These are phyloP conservation scores for Dioscorea alata DNA, from an alignment of 106 monocot genomes.

Conservation along the genomic window DNA sequence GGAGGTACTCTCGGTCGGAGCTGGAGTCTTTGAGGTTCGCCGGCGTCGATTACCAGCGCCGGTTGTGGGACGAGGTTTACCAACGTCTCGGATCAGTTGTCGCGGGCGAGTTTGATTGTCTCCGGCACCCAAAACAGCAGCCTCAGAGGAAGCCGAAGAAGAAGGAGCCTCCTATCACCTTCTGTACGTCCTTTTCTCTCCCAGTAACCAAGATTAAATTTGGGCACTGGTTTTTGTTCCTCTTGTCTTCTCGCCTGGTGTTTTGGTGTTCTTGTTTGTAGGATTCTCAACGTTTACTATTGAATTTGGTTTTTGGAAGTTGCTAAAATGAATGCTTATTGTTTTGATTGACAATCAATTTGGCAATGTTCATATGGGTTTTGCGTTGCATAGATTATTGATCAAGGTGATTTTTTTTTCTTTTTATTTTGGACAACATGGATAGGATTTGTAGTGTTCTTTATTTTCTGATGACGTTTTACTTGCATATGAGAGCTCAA, in stretches of 20 bases:
- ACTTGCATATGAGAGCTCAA: too few species aligned
- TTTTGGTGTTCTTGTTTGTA: neutral
- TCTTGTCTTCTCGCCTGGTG: neutral
- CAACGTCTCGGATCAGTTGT: constrained; percentile 11
- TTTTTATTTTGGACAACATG: too few species aligned
- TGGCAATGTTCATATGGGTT: too few species aligned
- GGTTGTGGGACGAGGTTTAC: constrained; percentile 43
- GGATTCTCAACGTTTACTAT: neutral
- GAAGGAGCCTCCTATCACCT: neutral
- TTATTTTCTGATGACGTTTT: too few species aligned
- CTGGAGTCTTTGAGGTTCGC: constrained; percentile 40
- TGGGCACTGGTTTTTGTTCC: neutral
- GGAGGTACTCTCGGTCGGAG: constrained; percentile 37
- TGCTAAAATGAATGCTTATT: too few species aligned
- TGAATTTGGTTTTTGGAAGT: too few species aligned
- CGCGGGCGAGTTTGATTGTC: constrained; percentile 29
- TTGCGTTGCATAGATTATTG: too few species aligned
- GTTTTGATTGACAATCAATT: too few species aligned
- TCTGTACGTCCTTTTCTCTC: neutral
- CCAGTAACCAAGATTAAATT: neutral
- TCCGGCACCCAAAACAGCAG: constrained; percentile 6
- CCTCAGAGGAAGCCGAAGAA: neutral
- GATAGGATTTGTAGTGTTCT: too few species aligned
- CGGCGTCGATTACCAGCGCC: constrained; percentile 19
- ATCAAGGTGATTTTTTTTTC: too few species aligned